Percentiles rank a stretch among this genome's conserved stretches.
phyloP scores from a whole-genome alignment of 441 rosid species.

The Jatropha multifida region DNA sequence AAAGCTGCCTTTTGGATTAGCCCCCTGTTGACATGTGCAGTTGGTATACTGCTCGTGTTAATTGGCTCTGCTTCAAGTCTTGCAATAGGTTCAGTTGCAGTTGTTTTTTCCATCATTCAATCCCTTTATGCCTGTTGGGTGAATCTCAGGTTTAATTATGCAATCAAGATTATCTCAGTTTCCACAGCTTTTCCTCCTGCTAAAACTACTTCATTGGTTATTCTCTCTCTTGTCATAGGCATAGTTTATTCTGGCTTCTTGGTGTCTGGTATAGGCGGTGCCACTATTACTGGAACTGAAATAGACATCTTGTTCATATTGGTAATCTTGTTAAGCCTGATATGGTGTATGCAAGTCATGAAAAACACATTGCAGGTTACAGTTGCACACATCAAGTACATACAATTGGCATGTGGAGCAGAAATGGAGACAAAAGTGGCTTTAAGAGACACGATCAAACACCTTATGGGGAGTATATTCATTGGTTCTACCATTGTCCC shows the following conservation, averaged over 20 bases:
- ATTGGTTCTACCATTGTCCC: conserved; percentile 65
- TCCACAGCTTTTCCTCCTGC: conserved; percentile 52
- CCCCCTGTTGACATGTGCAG: conserved; percentile 58
- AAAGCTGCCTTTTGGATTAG: conserved; percentile 66
- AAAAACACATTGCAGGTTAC: conserved; percentile 60
- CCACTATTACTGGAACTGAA: conserved; percentile 53
- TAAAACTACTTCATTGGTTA: conserved; percentile 34
- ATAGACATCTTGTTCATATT: conserved; percentile 52
- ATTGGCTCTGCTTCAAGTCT: conserved; percentile 51
- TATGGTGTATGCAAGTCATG: conserved; percentile 74
- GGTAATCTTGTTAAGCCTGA: conserved; percentile 53
- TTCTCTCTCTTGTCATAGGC: conserved; percentile 32
- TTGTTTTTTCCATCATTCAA: conserved; percentile 48
- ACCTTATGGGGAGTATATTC: conserved; percentile 57
- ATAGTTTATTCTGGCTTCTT: conserved; percentile 48
- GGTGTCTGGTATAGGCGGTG: conserved; percentile 78
- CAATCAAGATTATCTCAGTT: conserved; percentile 44
- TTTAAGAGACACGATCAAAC: conserved; percentile 41
- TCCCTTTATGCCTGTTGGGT: conserved; percentile 81
- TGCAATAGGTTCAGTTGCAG: conserved; percentile 44
- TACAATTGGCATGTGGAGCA: conserved; percentile 47
- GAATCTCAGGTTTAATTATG: conserved; percentile 51
- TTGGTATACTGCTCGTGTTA: conserved; percentile 55
- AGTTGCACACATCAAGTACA: conserved; percentile 52
- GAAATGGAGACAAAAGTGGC: conserved; percentile 47